phyloP scores from a whole-genome alignment of 257 asterid species.

The Scutellaria barbata region DNA sequence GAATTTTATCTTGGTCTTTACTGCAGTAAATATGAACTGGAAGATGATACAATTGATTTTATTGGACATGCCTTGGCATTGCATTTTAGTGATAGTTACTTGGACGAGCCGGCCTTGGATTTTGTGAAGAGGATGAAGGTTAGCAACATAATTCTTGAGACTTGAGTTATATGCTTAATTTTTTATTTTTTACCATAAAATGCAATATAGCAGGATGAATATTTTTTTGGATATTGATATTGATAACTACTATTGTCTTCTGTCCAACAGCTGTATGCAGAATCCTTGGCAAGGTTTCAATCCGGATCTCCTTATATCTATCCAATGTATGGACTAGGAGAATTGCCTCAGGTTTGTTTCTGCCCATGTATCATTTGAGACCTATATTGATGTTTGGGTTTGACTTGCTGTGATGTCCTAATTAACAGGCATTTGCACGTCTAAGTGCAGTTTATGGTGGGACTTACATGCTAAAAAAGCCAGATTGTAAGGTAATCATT shows the following conservation, averaged over 20 bases:
- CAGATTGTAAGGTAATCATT: conserved; percentile 77
- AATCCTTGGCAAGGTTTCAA: conserved; percentile 95
- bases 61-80: conserved; percentile 97
- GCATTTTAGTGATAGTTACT: conserved; percentile 67
- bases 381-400: neutral
- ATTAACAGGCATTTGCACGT: conserved; percentile 92
- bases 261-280: conserved; percentile 84
- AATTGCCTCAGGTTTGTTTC: conserved; percentile 90
- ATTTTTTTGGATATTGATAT: neutral
- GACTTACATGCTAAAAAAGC: conserved; percentile 97
- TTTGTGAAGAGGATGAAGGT: conserved; percentile 96
- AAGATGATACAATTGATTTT: conserved; percentile 86
- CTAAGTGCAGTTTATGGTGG: conserved; percentile 99
- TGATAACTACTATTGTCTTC: conserved; percentile 24
- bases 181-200: neutral
- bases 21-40: conserved; percentile 94
- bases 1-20: neutral
- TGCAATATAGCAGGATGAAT: neutral
- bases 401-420: conserved; percentile 17
- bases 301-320: conserved; percentile 97
- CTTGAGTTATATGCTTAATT: neutral
- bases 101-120: conserved; percentile 83
- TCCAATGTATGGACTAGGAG: conserved; percentile 98
- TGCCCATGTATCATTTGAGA: conserved; percentile 19
- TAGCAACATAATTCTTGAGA: neutral